These are phyloP conservation scores for Fistulinella prunicolor DNA, from an alignment of 768 basidiomycete species.

Conservation along the genomic window DNA sequence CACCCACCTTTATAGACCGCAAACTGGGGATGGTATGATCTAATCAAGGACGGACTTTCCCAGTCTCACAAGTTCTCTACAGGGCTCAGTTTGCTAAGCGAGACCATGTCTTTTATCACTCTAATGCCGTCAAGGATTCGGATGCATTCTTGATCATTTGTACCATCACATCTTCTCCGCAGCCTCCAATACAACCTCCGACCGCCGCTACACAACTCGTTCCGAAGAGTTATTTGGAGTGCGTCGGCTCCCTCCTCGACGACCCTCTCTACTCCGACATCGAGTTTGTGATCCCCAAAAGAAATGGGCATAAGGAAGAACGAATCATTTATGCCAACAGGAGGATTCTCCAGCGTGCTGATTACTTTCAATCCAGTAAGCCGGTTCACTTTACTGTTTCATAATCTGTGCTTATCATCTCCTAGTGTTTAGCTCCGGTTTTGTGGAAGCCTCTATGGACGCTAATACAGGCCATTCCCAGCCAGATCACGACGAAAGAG, in stretches of 20 bases:
- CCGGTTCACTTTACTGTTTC: background rate
- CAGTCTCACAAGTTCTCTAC: constrained; percentile 1
- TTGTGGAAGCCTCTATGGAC: constrained; percentile 53
- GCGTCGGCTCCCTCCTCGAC: constrained; percentile 72
- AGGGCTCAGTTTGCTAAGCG: constrained; percentile 81
- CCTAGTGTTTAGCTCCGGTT: constrained; percentile 71
- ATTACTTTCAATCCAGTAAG: constrained; percentile 77
- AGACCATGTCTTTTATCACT: constrained; percentile 65
- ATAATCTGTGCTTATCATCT: background rate
- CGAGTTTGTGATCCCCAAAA: constrained; percentile 67
- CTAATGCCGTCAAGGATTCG: constrained; percentile 45
- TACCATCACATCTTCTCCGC: constrained; percentile 68
- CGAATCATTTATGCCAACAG: constrained; percentile 65
- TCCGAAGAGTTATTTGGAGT: constrained; percentile 63
- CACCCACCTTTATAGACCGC: constrained; percentile 49
- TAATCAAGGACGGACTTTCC: background rate
- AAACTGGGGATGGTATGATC: constrained; percentile 80
- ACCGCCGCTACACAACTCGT: constrained; percentile 49
- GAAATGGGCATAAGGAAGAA: constrained; percentile 35
- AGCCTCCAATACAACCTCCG: constrained; percentile 45
- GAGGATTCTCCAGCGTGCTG: constrained; percentile 63
- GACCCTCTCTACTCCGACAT: constrained; percentile 86
- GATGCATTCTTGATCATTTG: constrained; percentile 78
- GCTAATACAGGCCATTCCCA: constrained; percentile 23
- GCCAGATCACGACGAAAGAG: constrained; percentile 35